Base-by-base conservation (phyloP, 768 basidiomycete species). In the Suillus subaureus region DNA sequence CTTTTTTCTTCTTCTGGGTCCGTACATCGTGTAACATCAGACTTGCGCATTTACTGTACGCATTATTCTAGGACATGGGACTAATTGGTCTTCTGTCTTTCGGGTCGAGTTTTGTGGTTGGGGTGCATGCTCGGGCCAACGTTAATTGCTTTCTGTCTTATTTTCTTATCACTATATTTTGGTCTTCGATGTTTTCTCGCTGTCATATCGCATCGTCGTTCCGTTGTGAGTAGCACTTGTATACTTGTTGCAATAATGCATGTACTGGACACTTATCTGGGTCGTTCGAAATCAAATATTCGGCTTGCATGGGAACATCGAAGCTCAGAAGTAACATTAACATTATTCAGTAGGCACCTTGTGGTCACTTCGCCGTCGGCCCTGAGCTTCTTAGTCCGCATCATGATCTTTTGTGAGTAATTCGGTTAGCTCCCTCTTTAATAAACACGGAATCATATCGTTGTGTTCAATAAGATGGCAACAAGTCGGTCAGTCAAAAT, bases 11-110 rank as follows among this genome's bases (percentile, higher is more conserved):
- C 55, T 69, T 71, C 72, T 66, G 15, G 56, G 54, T 66, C 37
- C 73, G 74, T 78, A 71, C 70, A 75, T 77, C 43, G 60, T 77
- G 76, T 77, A 77, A 70, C 64, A 70, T 62, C 62, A 78, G 8
- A 13, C 16, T 66, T 73, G 71, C 76, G 71, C 72, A 71, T 78
- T 77, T 77, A 77, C 74, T 66, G 67, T 77, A 77, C 70, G 63
- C 66, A 70, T 68, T 78, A 77, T 70, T 67, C 69, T 78, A 78
- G 65, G 70, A 67, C 62, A 47, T 66, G 71, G 75, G 77, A 73
- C 74, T 78, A 77, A 77, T 78, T 43, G 40, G 62, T 64, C 57
- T 70, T 68, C 62, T 63, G 67, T 71, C 68, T 69, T 68, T 67
- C 73, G 70, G n/a, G 47, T 71, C 71, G 67, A 74, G 74, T 68